Evolutionary conservation across 164 flowering plant species (phyloP), one percentile per base, ranked within the genome.

Genomic region (Santalum album): DNA sequence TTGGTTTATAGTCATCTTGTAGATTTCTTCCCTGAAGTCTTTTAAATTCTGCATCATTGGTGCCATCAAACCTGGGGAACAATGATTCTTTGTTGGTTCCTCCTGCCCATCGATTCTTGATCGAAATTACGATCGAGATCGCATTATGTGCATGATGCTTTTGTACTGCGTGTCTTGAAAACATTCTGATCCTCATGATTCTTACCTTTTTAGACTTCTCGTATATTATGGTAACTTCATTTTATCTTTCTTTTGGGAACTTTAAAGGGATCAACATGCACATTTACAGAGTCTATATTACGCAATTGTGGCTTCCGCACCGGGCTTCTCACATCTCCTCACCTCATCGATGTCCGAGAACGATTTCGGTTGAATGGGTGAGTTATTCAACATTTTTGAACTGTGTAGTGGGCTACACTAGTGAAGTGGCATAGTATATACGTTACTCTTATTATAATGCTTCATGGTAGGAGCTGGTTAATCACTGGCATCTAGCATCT

Each of bases 291-390:
- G 65, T 85, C 96, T 32, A 94, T 94, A 59, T 64, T 94, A 32
- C 90, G 97, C 20, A 73, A 82, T 64, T 94, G 90, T 79, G 99
- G 99, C 18, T 87, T 94, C 64, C 88, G 38, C 53, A 94, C 99
- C 27, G 97, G 99, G 19, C 88, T 94, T 61, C 90, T 94, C 74
- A 94, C 97, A 11, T 87, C 97, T 66, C 99, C 99, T 58, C 99
- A 87, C 70, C 87, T 94, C 66, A 90, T 94, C 70, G 99, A 94
- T 68, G 71, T 94, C 34, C 77, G 97, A 43, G 99, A 94, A 73
- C 82, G 99, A 71, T 90, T 94, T 68, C 82, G 88, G 34, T 44
- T 94, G 69, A 80, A 94, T 70, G 96, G 99, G 99, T 92, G 63
- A 75, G 90, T 70, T 53, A 11, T 56, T 35, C 35, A n/a, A 32